Base-by-base conservation (phyloP, 1,284 basidiomycete genomes). In the Ceratorhiza oryzae-sativae region DNA sequence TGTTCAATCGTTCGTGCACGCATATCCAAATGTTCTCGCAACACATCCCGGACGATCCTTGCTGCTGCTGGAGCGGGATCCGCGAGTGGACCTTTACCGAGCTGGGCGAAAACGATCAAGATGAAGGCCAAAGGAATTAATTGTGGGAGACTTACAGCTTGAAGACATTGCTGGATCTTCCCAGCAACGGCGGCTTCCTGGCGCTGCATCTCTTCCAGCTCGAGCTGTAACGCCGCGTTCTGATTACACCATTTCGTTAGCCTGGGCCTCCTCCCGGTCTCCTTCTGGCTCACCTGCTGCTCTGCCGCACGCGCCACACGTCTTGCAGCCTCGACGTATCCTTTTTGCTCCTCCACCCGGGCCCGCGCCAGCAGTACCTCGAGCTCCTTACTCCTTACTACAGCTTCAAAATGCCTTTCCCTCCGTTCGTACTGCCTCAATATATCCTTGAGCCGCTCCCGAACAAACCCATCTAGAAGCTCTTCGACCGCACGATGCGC, bases 361-460 rank as follows among this genome's bases (percentile, higher is more conserved):
- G 92, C 92, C 39, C 91, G 86, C 60, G 92, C 92, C 18, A 94
- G 83, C 20, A 94, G 80, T 6, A 94, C 90, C 78, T 94, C 92
- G 25, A 94, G 85, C 79, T 94, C 92, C 80, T 94, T 94, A 46
- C 92, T 93, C 53, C 92, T 89, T 72, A 94, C 89, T 23, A 94
- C 90, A 76, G 91, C 92, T 80, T 93, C 92, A 76, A 93, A 94
- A 83, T 94, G 92, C 77, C 87, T 88, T 81, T 94, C 92, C 73
- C 92, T 88, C 70, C 93, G 86, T 77, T 94, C 90, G 77, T 94
- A 94, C 77, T 93, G 92, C 39, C 88, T 86, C 58, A 94, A 85
- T 51, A 94, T 86, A 75, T 92, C 90, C 78, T 93, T 94, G 79
- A 94, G 82, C 55, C 92, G 88, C 80, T 92, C 90, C 53, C 90